Percentiles rank a stretch among this genome's conserved stretches.
These are phyloP conservation scores for Salix dunnii DNA, from an alignment of 345 rosid genomes.

Conservation along the genomic window DNA sequence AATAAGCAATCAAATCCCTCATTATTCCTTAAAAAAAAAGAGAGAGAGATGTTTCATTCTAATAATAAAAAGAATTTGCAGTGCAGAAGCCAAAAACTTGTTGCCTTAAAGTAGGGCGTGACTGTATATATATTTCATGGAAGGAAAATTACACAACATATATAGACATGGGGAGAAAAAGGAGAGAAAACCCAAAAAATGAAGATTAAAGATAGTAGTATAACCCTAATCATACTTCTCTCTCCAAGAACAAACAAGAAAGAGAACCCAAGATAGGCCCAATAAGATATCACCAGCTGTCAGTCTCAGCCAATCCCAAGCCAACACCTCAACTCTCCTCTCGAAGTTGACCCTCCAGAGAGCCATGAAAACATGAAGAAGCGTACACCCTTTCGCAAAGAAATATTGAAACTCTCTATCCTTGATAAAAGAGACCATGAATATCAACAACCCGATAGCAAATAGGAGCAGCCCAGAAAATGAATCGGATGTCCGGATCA, in stretches of 20 bases:
- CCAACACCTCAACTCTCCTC: slow-evolving; percentile 64
- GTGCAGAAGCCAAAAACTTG: neutral
- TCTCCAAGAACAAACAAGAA: slow-evolving; percentile 81
- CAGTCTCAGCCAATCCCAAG: slow-evolving; percentile 61
- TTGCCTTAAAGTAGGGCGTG: neutral
- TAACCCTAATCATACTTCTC: slow-evolving; percentile 71
- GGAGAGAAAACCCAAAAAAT: neutral
- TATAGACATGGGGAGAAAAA: neutral
- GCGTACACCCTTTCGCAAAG: slow-evolving; percentile 74
- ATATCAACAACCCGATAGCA: slow-evolving; percentile 59
- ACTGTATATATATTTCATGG: neutral
- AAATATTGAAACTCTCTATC: slow-evolving; percentile 76
- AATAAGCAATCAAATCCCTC: neutral
- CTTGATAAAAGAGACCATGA: slow-evolving; percentile 82
- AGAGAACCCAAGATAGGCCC: slow-evolving; percentile 78
- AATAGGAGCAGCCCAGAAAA: slow-evolving; percentile 89
- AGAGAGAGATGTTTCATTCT: no score
- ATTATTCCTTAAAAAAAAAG: neutral
- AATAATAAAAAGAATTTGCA: neutral
- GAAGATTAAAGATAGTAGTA: neutral
- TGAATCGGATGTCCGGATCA: slow-evolving; percentile 78
- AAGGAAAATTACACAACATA: neutral
- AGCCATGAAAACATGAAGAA: slow-evolving; percentile 67
- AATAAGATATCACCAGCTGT: slow-evolving; percentile 67
- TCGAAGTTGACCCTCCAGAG: slow-evolving; percentile 75